Conservation (phyloP, 345 rosid genomes). For the Gossypium bickii region DNA sequence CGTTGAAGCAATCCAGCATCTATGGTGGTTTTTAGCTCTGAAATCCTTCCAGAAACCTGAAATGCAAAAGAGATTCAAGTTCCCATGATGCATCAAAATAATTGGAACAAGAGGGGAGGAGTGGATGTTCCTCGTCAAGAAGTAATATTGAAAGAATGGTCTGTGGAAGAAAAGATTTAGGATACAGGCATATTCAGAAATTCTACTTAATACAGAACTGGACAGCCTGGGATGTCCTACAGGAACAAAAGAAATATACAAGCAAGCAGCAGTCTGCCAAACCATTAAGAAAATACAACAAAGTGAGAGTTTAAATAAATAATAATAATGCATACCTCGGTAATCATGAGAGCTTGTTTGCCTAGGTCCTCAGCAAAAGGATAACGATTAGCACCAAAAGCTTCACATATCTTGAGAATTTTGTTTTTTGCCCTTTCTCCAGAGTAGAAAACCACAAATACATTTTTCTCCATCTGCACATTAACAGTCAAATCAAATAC, state of each 20-base stretch:
- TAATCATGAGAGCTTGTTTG: slow-evolving; percentile 62
- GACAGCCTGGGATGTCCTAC: not conserved
- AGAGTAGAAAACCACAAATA: slow-evolving; percentile 74
- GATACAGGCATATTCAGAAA: not conserved
- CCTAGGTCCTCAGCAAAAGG: slow-evolving; percentile 75
- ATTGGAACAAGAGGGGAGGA: not conserved
- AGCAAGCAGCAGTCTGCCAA: slow-evolving; percentile 7
- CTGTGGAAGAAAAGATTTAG: not conserved
- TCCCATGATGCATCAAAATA: not conserved
- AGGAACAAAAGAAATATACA: not conserved
- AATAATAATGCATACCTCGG: slow-evolving; percentile 42
- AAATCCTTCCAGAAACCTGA: slow-evolving; percentile 68
- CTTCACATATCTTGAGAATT: slow-evolving; percentile 91
- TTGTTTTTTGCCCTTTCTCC: slow-evolving; percentile 90
- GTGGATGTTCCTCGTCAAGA: not conserved
- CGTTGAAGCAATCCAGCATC: slow-evolving; percentile 66
- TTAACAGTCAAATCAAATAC: slow-evolving; percentile 23
- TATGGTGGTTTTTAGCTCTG: slow-evolving; percentile 73
- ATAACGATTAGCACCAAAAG: slow-evolving; percentile 96
- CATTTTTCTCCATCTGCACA: slow-evolving; percentile 86
- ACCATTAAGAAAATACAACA: not conserved
- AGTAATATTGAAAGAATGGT: not conserved
- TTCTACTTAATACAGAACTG: not conserved
- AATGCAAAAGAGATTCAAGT: not conserved
- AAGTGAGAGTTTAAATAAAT: not conserved